Percentiles rank a stretch among this genome's conserved stretches.
phyloP scores from a whole-genome alignment of 2,329 filamentous ascomycete genomes.

The Xylaria arbuscula region DNA sequence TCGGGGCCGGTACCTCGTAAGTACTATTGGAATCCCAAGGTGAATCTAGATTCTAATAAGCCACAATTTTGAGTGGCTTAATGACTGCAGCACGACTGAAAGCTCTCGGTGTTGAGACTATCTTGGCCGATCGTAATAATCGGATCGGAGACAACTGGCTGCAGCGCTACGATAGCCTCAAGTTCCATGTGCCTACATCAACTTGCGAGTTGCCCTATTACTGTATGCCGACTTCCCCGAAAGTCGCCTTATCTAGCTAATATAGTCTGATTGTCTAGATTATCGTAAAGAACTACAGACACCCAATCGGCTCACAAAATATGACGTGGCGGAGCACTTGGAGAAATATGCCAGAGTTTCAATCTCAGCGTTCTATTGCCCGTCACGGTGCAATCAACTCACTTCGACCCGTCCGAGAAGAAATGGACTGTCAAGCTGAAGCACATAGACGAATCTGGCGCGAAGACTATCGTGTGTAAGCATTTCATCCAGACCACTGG shows the following conservation, averaged over 20 bases:
- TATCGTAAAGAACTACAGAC: background rate
- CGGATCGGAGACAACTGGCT: background rate
- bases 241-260: background rate
- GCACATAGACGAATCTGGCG: background rate
- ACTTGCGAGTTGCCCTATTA: background rate
- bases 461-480: background rate
- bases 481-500: background rate
- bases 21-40: background rate
- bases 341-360: background rate
- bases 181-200: background rate
- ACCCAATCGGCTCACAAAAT: background rate
- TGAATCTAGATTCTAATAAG: background rate
- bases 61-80: background rate
- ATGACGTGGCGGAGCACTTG: background rate
- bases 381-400: background rate
- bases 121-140: background rate
- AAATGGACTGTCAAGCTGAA: background rate
- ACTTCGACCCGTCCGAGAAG: background rate
- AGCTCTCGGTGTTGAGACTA: background rate
- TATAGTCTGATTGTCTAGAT: background rate
- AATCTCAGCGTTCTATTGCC: background rate
- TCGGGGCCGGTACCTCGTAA: background rate
- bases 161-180: background rate
- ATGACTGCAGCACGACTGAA: background rate
- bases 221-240: background rate